Conservation (phyloP, 2,329 filamentous ascomycete genomes). For the Allantophomopsis cytisporea region DNA sequence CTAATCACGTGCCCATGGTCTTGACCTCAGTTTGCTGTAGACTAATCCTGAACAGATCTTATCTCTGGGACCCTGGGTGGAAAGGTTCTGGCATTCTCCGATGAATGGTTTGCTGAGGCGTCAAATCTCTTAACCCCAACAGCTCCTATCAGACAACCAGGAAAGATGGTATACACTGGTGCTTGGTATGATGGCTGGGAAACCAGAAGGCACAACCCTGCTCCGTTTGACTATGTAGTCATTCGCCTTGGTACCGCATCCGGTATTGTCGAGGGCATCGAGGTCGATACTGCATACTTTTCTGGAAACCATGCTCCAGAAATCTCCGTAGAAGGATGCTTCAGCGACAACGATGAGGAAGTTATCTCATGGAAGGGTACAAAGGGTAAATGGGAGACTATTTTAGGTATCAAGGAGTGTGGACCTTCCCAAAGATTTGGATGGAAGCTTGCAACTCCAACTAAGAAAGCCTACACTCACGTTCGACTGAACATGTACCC, state of each 20-base stretch:
- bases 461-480: conserved; percentile 61
- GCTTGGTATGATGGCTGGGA: conserved; percentile 64
- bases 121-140: conserved; percentile 50
- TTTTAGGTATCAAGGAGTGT: conserved; percentile 56
- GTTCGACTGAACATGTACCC: conserved; percentile 76
- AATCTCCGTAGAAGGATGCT: conserved; percentile 65
- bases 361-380: conserved; percentile 46
- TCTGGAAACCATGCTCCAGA: conserved; percentile 71
- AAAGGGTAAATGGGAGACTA: conserved; percentile 55
- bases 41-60: conserved; percentile 30
- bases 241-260: conserved; percentile 55
- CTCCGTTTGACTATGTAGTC: conserved; percentile 53
- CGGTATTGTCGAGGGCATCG: conserved; percentile 59
- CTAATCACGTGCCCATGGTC: too few relatives aligned
- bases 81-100: conserved; percentile 50
- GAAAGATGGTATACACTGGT: conserved; percentile 56
- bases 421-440: conserved; percentile 61
- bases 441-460: conserved; percentile 50
- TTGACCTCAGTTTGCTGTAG: too few relatives aligned
- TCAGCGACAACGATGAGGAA: conserved; percentile 56
- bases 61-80: conserved; percentile 47
- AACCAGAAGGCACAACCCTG: conserved; percentile 50
- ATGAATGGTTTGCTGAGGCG: conserved; percentile 57
- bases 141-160: conserved; percentile 45
- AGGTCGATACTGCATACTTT: conserved; percentile 74